These are phyloP conservation scores for Xylariaceae sp. DNA, from an alignment of 2,329 filamentous ascomycete species.

Conservation along the genomic window DNA sequence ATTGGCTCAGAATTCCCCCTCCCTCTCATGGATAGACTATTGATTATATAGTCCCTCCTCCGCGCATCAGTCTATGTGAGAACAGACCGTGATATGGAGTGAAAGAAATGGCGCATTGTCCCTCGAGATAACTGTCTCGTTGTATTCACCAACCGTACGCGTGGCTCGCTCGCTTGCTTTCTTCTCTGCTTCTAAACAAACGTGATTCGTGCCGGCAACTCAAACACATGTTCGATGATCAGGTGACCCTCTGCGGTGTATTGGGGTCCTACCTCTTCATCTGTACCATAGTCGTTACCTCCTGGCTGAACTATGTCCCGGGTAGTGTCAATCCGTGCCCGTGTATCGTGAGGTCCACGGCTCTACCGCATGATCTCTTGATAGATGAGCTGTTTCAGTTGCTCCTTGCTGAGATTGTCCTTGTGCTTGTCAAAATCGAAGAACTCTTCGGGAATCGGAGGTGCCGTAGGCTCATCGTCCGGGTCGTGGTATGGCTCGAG, in stretches of 20 bases:
- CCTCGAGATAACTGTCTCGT: conserved; percentile 2
- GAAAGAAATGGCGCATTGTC: background rate
- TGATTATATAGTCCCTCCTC: background rate
- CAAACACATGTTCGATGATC: conserved; percentile 9
- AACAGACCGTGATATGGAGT: background rate
- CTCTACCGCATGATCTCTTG: conserved; percentile 78
- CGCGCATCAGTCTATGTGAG: conserved; percentile 2
- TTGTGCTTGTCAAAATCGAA: conserved; percentile 99
- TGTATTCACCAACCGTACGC: conserved; percentile 1
- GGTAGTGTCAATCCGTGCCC: background rate
- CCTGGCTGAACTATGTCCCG: background rate
- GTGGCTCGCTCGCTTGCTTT: background rate
- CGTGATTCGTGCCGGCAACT: conserved; percentile 6
- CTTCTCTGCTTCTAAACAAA: conserved; percentile 12
- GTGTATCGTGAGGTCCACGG: background rate
- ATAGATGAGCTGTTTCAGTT: conserved; percentile 95
- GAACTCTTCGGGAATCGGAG: conserved; percentile 96
- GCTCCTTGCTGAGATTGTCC: conserved; percentile 96
- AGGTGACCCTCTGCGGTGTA: conserved; percentile 1
- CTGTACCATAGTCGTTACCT: background rate
- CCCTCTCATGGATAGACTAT: background rate
- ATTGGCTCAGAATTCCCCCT: background rate
- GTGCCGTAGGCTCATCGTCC: conserved; percentile 93
- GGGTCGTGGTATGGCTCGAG: conserved; percentile 98
- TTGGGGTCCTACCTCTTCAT: background rate